Percentiles rank a stretch among this genome's conserved stretches.
phyloP scores from a whole-genome alignment of 2,329 filamentous ascomycete species.

The Didymella arachidicola region DNA sequence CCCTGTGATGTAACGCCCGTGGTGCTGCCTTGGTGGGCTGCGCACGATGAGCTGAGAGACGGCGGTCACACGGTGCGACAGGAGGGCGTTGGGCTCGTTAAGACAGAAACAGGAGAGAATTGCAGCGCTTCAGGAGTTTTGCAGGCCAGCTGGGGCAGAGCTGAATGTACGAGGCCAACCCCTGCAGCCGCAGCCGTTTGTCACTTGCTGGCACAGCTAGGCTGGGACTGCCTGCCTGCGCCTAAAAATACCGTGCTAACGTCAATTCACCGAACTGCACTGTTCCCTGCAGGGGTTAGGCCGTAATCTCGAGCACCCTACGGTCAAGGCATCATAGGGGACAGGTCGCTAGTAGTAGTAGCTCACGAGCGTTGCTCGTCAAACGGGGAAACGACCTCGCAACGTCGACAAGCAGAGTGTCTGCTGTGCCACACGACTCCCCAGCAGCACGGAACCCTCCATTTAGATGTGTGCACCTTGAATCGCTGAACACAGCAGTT shows the following conservation, averaged over 20 bases:
- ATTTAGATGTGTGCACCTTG: conserved; percentile 13
- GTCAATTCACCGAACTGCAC: conserved; percentile 25
- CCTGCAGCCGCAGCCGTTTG: conserved; percentile 24
- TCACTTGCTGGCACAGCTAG: conserved; percentile 24
- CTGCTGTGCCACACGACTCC: conserved; percentile 14
- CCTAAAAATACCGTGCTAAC: conserved; percentile 30
- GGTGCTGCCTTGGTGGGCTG: conserved; percentile 24
- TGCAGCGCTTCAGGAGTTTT: conserved; percentile 28
- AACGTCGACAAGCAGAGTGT: conserved; percentile 1
- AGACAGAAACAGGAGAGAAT: conserved; percentile 12
- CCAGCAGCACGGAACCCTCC: not conserved
- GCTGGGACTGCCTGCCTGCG: conserved; percentile 24
- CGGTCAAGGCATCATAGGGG: conserved; percentile 26
- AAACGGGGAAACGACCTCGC: conserved; percentile 9
- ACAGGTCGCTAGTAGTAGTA: conserved; percentile 10
- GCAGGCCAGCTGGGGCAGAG: conserved; percentile 30
- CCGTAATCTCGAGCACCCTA: conserved; percentile 3
- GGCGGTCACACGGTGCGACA: conserved; percentile 16
- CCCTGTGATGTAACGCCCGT: conserved; percentile 19
- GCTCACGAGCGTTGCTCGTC: conserved; percentile 5
- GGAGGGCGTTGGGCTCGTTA: conserved; percentile 19
- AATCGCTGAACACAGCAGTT: not conserved
- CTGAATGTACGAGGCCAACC: conserved; percentile 28
- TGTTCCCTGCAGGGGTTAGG: conserved; percentile 23
- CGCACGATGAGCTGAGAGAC: conserved; percentile 16